Base-by-base conservation (phyloP, 2,329 filamentous ascomycete species). In the Ophiostoma ulmi region DNA sequence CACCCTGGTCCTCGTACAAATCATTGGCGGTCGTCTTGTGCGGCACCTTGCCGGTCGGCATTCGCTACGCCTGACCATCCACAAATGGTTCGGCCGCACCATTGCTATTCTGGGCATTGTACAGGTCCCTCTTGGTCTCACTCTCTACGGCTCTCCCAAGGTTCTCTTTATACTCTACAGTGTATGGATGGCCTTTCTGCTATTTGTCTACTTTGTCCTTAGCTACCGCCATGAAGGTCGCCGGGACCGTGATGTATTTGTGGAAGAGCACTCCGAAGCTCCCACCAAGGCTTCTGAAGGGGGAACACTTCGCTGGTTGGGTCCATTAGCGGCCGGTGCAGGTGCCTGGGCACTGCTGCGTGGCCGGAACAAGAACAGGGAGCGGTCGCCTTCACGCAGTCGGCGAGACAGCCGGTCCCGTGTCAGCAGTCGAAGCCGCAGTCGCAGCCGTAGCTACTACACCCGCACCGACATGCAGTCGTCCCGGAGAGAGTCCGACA, bases 141-240 rank as follows among this genome's bases (percentile, higher is more conserved):
- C 94, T 0, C 84, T 99, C 1, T 99, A 97, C 76, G 95, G 95
- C 6, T 97, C 94, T 39, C 94, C 95, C 5, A 88, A 90, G 76
- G 87, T 86, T 52, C 85, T 94, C 3, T 99, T 98, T 78, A 88
- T 99, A 69, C 83, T 98, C 3, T 99, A 91, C 77, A 86, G 94
- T 0, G 73, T 98, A 0, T 94, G 90, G 83, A 90, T 91, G 78
- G 87, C 88, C 38, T 84, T 91, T 22, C 81, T 97, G 44, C 75
- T 97, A 20, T 76, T 93, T 1, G 74, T 88, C 17, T 97, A 93
- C 79, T 96, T 98, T 76, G 83, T 94, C 70, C 82, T 97, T 44
- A 90, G 90, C 74, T 96, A 91, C 79, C 83, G 87, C 65, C 79
- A 89, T 81, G 79, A 88, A 80, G 80, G 86, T 76, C 75, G 85